Evolutionary conservation across 768 basidiomycete species (phyloP).

Genomic region (Leccinellum luteum): DNA sequence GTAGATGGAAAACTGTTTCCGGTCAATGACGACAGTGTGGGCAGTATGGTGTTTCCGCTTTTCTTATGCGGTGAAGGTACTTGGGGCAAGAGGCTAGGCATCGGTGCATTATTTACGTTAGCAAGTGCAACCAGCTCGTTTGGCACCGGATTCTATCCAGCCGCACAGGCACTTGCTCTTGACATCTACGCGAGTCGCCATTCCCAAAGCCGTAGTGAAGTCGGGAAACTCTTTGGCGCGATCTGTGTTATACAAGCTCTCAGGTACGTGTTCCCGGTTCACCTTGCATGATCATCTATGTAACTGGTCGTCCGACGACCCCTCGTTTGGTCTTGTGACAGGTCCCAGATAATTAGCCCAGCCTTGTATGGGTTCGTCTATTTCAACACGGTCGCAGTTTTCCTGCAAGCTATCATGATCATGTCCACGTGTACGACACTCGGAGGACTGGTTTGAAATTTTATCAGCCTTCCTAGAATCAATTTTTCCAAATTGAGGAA

Average conservation of each 20-base stretch:
- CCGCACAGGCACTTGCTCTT: slow-evolving; percentile 68
- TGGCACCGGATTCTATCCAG: slow-evolving; percentile 62
- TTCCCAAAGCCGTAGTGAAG: slow-evolving; percentile 46
- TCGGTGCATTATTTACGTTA: slow-evolving; percentile 50
- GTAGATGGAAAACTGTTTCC: too few species aligned
- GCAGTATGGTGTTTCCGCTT: too few species aligned
- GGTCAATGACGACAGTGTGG: too few species aligned
- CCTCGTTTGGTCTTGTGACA: slow-evolving; percentile 34
- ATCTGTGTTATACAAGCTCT: slow-evolving; percentile 72
- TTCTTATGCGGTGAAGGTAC: too few species aligned
- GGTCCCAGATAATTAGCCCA: slow-evolving; percentile 69
- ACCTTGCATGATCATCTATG: neutral
- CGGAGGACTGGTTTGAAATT: too few species aligned
- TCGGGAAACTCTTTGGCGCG: slow-evolving; percentile 77
- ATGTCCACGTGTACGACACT: too few species aligned
- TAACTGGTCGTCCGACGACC: too few species aligned
- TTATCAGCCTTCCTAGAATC: too few species aligned
- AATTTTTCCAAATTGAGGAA: too few species aligned
- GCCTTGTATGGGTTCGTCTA: slow-evolving; percentile 73
- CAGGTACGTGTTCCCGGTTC: slow-evolving; percentile 44
- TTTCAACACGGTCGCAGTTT: slow-evolving; percentile 63
- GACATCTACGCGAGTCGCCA: slow-evolving; percentile 56
- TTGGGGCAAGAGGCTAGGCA: too few species aligned
- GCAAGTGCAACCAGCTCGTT: slow-evolving; percentile 53
- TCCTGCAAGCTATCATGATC: slow-evolving; percentile 69